Base-by-base conservation (phyloP, 331 rosid species). In the Erythrophleum ivorense region DNA sequence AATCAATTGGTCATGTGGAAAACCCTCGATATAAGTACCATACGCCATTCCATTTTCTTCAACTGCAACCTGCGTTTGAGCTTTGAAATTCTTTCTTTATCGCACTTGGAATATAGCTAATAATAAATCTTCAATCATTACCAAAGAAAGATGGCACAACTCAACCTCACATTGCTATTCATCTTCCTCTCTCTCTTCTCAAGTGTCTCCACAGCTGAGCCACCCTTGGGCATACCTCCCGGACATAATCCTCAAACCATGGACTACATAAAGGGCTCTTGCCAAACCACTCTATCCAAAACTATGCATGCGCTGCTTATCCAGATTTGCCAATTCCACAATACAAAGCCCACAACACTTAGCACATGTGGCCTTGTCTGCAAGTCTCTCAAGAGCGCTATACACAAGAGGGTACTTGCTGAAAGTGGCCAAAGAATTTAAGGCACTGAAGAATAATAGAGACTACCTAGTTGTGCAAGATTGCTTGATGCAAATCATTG, bases 361-460 rank as follows among this genome's bases (percentile, higher is more conserved):
- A 19, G 88, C 88, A 8, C 89, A 86, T 46, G 68, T 85, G 4
- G 92, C 92, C 2, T 75, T 92, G 65, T 66, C 88, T 0, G 78
- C 80, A 6, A 92, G 92, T 85, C 90, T 90, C 18, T 58, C 78
- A 59, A 77, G 83, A 4, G 91, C 94, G 0, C 66, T 62, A 13
- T 24, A 84, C 50, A 87, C 97, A 12, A 88, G 85, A 46, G 55
- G 74, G 0, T 92, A 82, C 80, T 50, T 88, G 34, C 9, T 62
- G 29, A 64, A 85, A 57, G 84, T 86, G 73, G 86, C 76, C 0
- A 73, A 66, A 36, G 86, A 85, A 52, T 80, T 91, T 10, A 76
- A 83, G 69, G 77, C 79, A 65, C 29, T 46, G 3, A 81, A 83
- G 9, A 73, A 38, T 40, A 52, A 33, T 2, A 45, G 24, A 29